phyloP scores from a whole-genome alignment of 257 asterid species.

The Jacaranda copaia region DNA sequence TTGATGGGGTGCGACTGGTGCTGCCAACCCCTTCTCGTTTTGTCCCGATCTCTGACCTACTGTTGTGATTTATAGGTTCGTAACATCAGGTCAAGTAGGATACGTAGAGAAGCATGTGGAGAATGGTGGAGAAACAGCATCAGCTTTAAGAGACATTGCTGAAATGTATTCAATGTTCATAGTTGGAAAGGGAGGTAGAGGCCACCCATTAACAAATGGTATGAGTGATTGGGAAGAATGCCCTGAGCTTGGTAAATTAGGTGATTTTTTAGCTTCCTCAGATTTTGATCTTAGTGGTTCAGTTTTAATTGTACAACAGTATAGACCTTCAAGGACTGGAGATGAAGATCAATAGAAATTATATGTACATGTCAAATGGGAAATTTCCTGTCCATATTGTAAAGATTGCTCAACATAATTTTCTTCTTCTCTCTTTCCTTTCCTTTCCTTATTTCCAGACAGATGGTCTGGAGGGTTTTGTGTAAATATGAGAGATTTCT shows the following conservation, averaged over 20 bases:
- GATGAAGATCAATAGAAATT: slow-evolving; percentile 49
- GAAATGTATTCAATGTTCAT: slow-evolving; percentile 94
- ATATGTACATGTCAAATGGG: background rate
- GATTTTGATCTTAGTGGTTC: slow-evolving; percentile 92
- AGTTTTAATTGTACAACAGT: slow-evolving; percentile 85
- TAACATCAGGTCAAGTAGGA: slow-evolving; percentile 89
- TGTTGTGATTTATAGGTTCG: slow-evolving; percentile 58
- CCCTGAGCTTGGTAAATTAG: slow-evolving; percentile 97
- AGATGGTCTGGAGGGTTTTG: slow-evolving; percentile 29
- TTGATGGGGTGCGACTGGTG: too few species aligned
- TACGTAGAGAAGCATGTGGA: slow-evolving; percentile 89
- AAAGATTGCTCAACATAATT: slow-evolving; percentile 26
- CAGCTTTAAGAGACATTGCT: slow-evolving; percentile 84
- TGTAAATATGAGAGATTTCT: slow-evolving; percentile 41
- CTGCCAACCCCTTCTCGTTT: too few species aligned
- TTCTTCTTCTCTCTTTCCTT: background rate
- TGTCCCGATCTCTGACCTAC: background rate
- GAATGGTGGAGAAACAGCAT: slow-evolving; percentile 79
- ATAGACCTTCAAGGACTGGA: slow-evolving; percentile 59
- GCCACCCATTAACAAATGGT: slow-evolving; percentile 76
- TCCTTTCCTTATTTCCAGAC: background rate
- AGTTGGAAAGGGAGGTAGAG: slow-evolving; percentile 88
- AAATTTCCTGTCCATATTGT: background rate
- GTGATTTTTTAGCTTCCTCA: slow-evolving; percentile 94
- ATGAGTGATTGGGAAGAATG: slow-evolving; percentile 99